Evolutionary conservation across 2,329 filamentous ascomycete species (phyloP).

Genomic region (Pleurostoma richardsiae): DNA sequence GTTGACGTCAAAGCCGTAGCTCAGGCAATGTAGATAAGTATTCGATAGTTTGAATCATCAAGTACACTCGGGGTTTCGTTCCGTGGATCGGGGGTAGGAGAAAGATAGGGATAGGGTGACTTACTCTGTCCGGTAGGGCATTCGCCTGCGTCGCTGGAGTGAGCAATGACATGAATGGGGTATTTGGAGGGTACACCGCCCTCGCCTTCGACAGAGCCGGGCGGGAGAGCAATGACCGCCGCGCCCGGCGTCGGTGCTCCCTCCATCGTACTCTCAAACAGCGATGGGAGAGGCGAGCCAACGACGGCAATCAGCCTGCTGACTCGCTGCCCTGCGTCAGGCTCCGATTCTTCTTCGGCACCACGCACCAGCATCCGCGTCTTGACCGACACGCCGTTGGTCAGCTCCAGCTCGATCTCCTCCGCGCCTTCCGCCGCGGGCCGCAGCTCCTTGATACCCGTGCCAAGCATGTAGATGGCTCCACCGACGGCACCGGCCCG

Average conservation of each 20-base stretch:
- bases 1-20: conserved; percentile 75
- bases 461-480: conserved; percentile 80
- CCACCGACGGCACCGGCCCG: conserved; percentile 88
- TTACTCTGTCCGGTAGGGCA: conserved; percentile 87
- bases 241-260: conserved; percentile 72
- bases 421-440: conserved; percentile 6
- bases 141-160: conserved; percentile 89
- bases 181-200: conserved; percentile 27
- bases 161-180: conserved; percentile 60
- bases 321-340: conserved; percentile 24
- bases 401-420: conserved; percentile 30
- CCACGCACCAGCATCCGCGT: conserved; percentile 48
- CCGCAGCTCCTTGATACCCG: conserved; percentile 47
- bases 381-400: conserved; percentile 52
- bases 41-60: conserved; percentile 82
- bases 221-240: conserved; percentile 63
- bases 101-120: conserved; percentile 32
- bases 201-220: conserved; percentile 34
- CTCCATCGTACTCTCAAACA: conserved; percentile 71
- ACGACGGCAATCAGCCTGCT: conserved; percentile 65
- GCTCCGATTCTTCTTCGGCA: conserved; percentile 20
- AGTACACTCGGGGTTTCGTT: conserved; percentile 37
- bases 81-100: conserved; percentile 9
- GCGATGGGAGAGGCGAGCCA: conserved; percentile 53
- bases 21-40: conserved; percentile 99